Conservation (phyloP, 2,329 filamentous ascomycete species). For the Stemphylium beticola region DNA sequence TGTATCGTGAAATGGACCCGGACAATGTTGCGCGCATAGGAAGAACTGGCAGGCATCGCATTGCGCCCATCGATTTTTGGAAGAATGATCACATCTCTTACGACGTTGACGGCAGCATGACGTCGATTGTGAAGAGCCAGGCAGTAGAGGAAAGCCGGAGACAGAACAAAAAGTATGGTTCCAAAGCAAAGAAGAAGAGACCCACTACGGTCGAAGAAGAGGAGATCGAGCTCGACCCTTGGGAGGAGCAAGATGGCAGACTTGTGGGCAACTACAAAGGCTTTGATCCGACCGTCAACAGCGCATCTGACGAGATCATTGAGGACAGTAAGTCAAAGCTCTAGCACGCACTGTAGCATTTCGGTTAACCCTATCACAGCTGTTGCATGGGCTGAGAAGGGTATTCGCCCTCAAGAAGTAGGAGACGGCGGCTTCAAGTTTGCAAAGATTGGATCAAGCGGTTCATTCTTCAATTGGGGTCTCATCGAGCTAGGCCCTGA, state of each 20-base stretch:
- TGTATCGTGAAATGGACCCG: constrained; percentile 43
- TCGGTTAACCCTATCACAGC: constrained; percentile 51
- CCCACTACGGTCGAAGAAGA: constrained; percentile 57
- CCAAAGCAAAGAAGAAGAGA: constrained; percentile 36
- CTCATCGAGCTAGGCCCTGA: constrained; percentile 87
- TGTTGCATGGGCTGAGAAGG: constrained; percentile 64
- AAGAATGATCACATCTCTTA: constrained; percentile 80
- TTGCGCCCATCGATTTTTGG: constrained; percentile 84
- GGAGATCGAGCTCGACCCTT: constrained; percentile 66
- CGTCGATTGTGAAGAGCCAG: constrained; percentile 78
- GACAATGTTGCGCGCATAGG: constrained; percentile 35
- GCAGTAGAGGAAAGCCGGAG: constrained; percentile 56
- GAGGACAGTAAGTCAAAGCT: constrained; percentile 46
- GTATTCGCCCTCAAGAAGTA: constrained; percentile 64
- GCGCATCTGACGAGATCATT: constrained; percentile 60
- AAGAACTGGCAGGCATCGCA: constrained; percentile 78
- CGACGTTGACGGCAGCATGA: constrained; percentile 71
- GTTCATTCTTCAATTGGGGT: constrained; percentile 84
- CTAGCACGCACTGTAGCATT: not conserved
- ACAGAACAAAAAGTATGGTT: constrained; percentile 38
- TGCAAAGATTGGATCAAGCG: constrained; percentile 69
- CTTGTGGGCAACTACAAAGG: constrained; percentile 68
- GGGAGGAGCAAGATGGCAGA: constrained; percentile 70
- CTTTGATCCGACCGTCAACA: constrained; percentile 67
- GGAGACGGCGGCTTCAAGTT: constrained; percentile 79